phyloP scores from a whole-genome alignment of 176 grass and related monocot species.

The Raddia guianensis region DNA sequence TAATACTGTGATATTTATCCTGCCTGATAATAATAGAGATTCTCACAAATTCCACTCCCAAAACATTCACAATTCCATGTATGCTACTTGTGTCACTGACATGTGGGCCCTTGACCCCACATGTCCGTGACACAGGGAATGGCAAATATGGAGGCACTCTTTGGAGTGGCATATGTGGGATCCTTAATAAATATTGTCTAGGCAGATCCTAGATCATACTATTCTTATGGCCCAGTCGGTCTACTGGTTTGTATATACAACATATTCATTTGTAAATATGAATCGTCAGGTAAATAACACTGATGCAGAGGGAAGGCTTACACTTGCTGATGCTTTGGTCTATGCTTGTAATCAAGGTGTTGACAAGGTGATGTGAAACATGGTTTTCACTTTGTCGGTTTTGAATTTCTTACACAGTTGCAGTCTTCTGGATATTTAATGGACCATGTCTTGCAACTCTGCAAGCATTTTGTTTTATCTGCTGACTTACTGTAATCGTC shows the following conservation, averaged over 20 bases:
- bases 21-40: neutral
- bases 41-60: too few relatives aligned
- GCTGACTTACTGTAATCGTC: slow-evolving; percentile 16
- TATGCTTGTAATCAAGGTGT: slow-evolving; percentile 97
- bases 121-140: too few relatives aligned
- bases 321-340: slow-evolving; percentile 91
- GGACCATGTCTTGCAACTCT: neutral
- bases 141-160: too few relatives aligned
- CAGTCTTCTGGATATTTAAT: neutral
- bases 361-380: slow-evolving; percentile 75
- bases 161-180: too few relatives aligned
- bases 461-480: neutral
- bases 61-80: too few relatives aligned
- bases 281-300: slow-evolving; percentile 91
- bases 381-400: neutral
- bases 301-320: slow-evolving; percentile 98
- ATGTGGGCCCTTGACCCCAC: too few relatives aligned
- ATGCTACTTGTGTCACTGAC: too few relatives aligned
- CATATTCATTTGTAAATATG: neutral
- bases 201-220: neutral
- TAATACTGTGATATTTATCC: neutral
- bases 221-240: neutral
- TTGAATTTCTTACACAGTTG: neutral
- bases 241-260: neutral
- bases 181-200: neutral